Evolutionary conservation across 2,329 filamentous ascomycete genomes (phyloP), one percentile per base, ranked within the genome.

Genomic region (Dactylellina leptospora): DNA sequence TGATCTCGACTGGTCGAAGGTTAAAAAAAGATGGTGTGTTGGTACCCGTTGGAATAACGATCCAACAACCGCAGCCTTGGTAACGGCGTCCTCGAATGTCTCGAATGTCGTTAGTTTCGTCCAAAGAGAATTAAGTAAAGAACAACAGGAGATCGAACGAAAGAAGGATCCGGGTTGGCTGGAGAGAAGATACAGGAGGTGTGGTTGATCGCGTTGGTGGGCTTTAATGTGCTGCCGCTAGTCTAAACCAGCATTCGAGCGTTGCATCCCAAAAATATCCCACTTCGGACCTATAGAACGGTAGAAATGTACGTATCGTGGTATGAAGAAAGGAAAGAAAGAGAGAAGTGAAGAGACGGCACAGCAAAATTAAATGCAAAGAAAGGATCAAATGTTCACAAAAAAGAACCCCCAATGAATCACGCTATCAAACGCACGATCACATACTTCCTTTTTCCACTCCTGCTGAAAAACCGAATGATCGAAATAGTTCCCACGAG

Each of bases 21-120:
- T n/a, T n/a, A 30, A 51, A 33, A 30, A 8, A 18, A 18, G 47
- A 9, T n/a, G 27, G 64, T 56, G 64, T 56, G 56, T 61, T 58
- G 59, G 38, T 40, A 48, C 48, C 45, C 48, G 45, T 48, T 72
- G 36, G 28, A 44, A 51, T 16, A 40, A n/a, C 10, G 18, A 72
- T 72, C 68, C 68, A 72, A 60, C 68, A 72, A 63, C 68, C 68
- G 27, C 36, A 11, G 36, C 47, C 50, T 50, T 72, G 68, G 59
- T 56, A 59, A 44, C 36, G 16, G n/a, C n/a, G n/a, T n/a, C n/a
- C n/a, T 27, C 11, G 18, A 51, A 72, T 72, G 68, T 72, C 68
- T 72, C 30, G 59, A 53, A 72, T 58, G 53, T 68, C 62, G 62
- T 50, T 68, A 68, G 27, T 68, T 68, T 51, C 16, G 42, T 33